Evolutionary conservation across 768 basidiomycete genomes (phyloP), one percentile per base, ranked within the genome.

Genomic region (Lactarius hatsudake): DNA sequence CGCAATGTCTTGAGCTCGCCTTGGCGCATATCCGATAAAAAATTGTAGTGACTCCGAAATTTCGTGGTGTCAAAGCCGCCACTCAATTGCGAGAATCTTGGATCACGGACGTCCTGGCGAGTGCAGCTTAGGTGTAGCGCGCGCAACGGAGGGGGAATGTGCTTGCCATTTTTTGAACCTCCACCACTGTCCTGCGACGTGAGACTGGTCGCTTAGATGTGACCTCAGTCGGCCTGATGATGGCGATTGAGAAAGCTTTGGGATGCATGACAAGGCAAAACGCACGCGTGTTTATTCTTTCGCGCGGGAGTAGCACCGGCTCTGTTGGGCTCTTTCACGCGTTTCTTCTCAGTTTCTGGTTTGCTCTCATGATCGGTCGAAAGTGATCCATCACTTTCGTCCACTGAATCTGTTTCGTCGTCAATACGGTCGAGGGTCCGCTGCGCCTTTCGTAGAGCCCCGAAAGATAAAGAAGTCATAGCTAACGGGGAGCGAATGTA

Each of bases 131-230:
- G 63, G 13, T 13, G 23, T 58, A 18, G 12, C n/a, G 36, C 38
- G 28, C 12, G 48, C 13, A 20, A 23, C 9, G 6, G 28, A 3
- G 4, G 13, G 53, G 34, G 5, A 10, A 17, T 40, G 23, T 32
- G 75, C 89, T 65, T 73, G 92, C 94, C 53, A 82, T 73, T 68
- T 86, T 84, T 45, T 84, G 81, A 17, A 85, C 81, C 70, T 94
- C 89, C 5, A 94, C 83, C 0, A 91, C 87, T 12, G 80, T 80
- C 64, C 93, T 79, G 62, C 82, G 82, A 26, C 95, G 85, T 7
- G 88, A 85, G 18, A 96, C 91, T 1, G 92, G 93, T 71, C 83
- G 84, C 76, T 95, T 97, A 0, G 94, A 93, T 18, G 90, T 89
- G 61, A 92, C 80, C 71, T 94, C 93, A 38, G 79, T 82, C 1